Conservation (phyloP, 1,284 basidiomycete species). For the Singerocomus rubriflavus region DNA sequence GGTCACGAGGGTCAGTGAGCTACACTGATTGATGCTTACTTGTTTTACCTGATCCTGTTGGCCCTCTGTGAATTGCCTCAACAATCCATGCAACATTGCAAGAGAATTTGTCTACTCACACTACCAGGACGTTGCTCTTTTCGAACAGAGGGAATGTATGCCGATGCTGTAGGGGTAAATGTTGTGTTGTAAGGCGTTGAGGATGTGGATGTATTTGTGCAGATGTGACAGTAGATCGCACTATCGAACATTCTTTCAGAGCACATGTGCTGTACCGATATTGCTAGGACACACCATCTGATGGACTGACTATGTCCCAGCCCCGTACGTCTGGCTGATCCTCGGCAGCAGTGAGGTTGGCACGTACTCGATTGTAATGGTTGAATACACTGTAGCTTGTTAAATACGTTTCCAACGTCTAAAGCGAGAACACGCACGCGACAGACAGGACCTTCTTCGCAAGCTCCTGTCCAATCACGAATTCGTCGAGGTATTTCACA, state of each 20-base stretch:
- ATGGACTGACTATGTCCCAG: conserved; percentile 25
- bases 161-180: conserved; percentile 41
- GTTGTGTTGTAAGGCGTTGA: conserved; percentile 35
- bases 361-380: conserved; percentile 81
- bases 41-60: conserved; percentile 71
- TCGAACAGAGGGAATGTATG: conserved; percentile 66
- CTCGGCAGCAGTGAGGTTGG: conserved; percentile 53
- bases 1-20: conserved; percentile 12
- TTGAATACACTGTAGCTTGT: conserved; percentile 73
- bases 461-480: conserved; percentile 88
- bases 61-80: conserved; percentile 50
- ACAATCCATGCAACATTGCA: conserved; percentile 4
- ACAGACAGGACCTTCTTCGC: conserved; percentile 94
- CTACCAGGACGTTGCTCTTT: conserved; percentile 90
- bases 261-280: background rate
- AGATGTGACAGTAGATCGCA: conserved; percentile 40
- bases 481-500: conserved; percentile 84
- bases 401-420: conserved; percentile 1
- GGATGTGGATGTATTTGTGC: conserved; percentile 58
- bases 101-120: conserved; percentile 39
- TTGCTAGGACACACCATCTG: conserved; percentile 34
- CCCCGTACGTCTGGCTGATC: conserved; percentile 40
- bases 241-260: conserved; percentile 21
- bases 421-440: conserved; percentile 54
- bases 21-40: background rate